These are phyloP conservation scores for Tetrahymena malaccensis DNA, from an alignment of 73 alveolate species.

Conservation along the genomic window DNA sequence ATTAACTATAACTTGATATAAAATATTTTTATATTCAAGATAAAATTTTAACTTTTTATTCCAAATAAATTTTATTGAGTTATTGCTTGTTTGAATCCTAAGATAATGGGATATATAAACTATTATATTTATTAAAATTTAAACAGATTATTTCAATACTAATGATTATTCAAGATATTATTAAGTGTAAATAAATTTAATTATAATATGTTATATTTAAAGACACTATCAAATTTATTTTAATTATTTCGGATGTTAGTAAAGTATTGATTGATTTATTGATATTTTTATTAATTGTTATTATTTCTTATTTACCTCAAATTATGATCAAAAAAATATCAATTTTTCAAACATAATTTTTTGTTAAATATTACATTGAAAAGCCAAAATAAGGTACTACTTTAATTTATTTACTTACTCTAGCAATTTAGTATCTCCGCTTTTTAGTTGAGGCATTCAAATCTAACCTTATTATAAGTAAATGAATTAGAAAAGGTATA, in stretches of 20 bases:
- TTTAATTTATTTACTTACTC: background rate
- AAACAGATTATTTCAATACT: background rate
- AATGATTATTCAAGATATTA: background rate
- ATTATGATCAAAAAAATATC: background rate
- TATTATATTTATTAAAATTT: no score
- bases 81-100: no score
- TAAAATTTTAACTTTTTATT: no score
- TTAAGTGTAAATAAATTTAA: no score
- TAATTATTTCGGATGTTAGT: background rate
- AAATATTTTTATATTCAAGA: no score
- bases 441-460: background rate
- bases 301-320: background rate
- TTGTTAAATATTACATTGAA: background rate
- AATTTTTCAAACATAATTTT: background rate
- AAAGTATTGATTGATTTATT: no score
- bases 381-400: background rate
- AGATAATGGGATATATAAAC: no score
- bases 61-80: no score
- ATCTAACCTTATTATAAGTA: background rate
- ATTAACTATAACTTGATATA: no score
- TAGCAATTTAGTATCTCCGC: background rate
- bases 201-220: no score
- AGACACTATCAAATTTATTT: no score
- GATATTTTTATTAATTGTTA: no score
- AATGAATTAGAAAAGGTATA: background rate